A percentile compares a stretch with the other conserved stretches of the same genome.
Conservation (phyloP, 108 stramenopile species). For the Epithemia pelagica region DNA sequence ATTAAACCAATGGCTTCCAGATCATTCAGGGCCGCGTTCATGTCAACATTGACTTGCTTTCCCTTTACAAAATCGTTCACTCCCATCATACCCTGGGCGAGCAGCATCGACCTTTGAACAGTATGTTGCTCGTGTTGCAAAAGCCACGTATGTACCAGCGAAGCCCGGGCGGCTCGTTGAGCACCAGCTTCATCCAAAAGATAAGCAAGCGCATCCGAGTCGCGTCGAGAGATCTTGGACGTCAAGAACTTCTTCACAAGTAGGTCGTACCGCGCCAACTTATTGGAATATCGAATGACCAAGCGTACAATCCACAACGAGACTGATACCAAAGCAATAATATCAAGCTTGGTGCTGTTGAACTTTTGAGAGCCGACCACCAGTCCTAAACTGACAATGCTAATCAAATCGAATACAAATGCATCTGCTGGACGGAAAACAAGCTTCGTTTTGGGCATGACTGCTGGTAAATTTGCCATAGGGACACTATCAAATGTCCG, state of each 20-base stretch:
- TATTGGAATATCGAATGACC: constrained; percentile 76
- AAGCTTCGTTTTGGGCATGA: constrained; percentile 68
- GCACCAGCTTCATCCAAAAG: constrained; percentile 54
- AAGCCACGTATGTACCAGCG: constrained; percentile 36
- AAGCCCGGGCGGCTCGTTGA: constrained; percentile 54
- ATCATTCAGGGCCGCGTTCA: constrained; percentile 48
- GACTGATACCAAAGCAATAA: constrained; percentile 66
- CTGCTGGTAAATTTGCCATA: constrained; percentile 74
- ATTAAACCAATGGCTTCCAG: constrained; percentile 44
- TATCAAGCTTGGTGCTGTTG: constrained; percentile 64
- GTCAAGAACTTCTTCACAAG: constrained; percentile 81
- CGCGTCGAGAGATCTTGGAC: constrained; percentile 63
- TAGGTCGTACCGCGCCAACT: constrained; percentile 76
- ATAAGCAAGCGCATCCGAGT: constrained; percentile 66
- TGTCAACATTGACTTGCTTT: constrained; percentile 38
- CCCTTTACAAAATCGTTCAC: constrained; percentile 20
- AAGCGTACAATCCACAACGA: constrained; percentile 57
- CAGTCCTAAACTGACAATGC: constrained; percentile 41
- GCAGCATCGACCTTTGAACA: constrained; percentile 4
- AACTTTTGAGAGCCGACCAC: constrained; percentile 55
- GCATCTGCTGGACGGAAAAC: constrained; percentile 81
- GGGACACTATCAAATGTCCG: constrained; percentile 67
- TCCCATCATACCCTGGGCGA: constrained; percentile 7
- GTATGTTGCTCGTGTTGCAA: constrained; percentile 14
- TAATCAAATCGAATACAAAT: constrained; percentile 65